Base-by-base conservation (phyloP, 2,329 filamentous ascomycete genomes). In the Aspergillus fischeri region DNA sequence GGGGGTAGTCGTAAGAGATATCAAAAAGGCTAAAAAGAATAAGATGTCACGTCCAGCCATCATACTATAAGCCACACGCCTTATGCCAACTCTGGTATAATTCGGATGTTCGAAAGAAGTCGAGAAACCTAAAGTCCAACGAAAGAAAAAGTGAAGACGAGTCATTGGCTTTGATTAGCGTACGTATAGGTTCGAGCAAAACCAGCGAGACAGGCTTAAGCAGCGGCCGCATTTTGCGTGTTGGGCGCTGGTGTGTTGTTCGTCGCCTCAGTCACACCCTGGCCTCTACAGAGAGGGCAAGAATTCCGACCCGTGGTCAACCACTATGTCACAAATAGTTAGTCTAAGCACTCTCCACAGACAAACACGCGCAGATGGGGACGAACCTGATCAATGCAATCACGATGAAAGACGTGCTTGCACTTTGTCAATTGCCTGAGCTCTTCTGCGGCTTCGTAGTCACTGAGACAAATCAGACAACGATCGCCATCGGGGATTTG, bases 361-460 rank as follows among this genome's bases (percentile, higher is more conserved):
- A 53, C 9, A 52, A 20, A 52, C 21, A 66, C 53, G 17, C n/a
- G 9, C 11, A 42, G 28, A 25, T n/a, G 7, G 7, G 14, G 67
- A 66, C 80, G 66, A 76, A 87, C 85, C 79, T 87, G 83, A 69
- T 89, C 86, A 70, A 89, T 88, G 70, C 86, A 89, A 63, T 87
- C 82, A 62, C 80, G 81, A 72, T 89, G 86, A 72, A 86, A 89
- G 57, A 88, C 68, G 70, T 89, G 86, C 49, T 81, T 81, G 74
- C 86, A 89, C 68, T 84, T 86, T 57, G 79, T 75, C 57, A 89
- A 75, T 67, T 82, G 81, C 58, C 86, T 78, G 25, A 84, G 80
- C 64, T 86, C 81, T 60, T 88, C 86, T 8, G 80, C 79, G 11
- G 75, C 76, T 68, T 86, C 84, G 67, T 87, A 89, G 63, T 88